Base-by-base conservation (phyloP, 73 alveolate species). In the Paramecium sexaurelia region DNA sequence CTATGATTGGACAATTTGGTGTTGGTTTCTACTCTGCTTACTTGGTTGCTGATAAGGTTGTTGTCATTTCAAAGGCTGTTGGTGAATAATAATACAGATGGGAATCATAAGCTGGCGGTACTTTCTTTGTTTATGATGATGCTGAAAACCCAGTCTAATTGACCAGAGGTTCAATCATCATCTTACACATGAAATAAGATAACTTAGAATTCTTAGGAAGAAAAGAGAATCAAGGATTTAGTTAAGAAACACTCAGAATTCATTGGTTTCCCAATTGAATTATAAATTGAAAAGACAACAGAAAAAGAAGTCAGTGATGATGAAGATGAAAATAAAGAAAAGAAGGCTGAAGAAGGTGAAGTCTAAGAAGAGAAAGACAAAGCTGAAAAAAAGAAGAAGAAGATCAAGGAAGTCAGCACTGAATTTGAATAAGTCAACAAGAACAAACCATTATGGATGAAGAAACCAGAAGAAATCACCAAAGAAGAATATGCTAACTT, bases 21-120 rank as follows among this genome's bases (percentile, higher is more conserved):
- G 99, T 98, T 95, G 99, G 99, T 69, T 98, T 98, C 97, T 98
- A 98, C 96, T 97, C 99, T 32, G 98, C 99, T 94, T 98, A 97
- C 95, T 96, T 98, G 85, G 99, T 98, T n/a, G 98, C 99, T 36
- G 99, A 98, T 85, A 98, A 95, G 95, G 99, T 97, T 85, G 94
- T 95, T 3, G 99, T 98, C 84, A 96, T 96, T 96, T 88, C 98
- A 91, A 96, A 97, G 96, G 85, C 95, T 84, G 96, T 96, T 91
- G 99, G 97, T 67, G 99, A 96, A 87, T 96, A 93, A 86, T 99
- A 98, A 91, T 96, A 94, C 96, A 95, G 97, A 94, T 98, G 99
- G 99, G 99, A 98, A 96, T 96, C 99, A 87, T 94, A 97, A 69
- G 99, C 99, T 55, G 99, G 99, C 29, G 98, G 99, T 51, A 97